Base-by-base conservation (phyloP, 2,329 filamentous ascomycete species). In the Erysiphe neolycopersici region DNA sequence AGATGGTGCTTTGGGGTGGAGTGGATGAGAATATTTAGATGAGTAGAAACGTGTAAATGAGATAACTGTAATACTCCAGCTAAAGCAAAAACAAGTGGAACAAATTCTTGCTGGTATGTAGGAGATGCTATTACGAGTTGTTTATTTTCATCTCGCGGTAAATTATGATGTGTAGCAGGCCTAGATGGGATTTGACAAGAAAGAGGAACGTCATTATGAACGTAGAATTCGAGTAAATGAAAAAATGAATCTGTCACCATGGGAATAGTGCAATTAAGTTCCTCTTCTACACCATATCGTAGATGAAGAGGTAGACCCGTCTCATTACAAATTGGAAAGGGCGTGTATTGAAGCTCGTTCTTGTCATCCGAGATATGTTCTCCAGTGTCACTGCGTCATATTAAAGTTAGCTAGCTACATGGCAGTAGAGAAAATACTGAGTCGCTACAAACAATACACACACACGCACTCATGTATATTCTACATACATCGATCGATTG, bases 191-290 rank as follows among this genome's bases (percentile, higher is more conserved):
- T 72, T 43, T 89, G 85, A 61, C 89, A 98, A 44, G 83, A 76
- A 42, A 95, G 68, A 10, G 89, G 89, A 16, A 84, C 85, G 61
- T 98, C 89, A 64, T 79, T 84, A 67, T 95, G 89, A 59, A 95
- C 77, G 68, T 95, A 95, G 68, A 94, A 95, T 63, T 95, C 81
- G 63, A 87, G 76, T 43, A 87, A 70, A 61, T 89, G 81, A 66
- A 83, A 89, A 66, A 85, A 78, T 36, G 78, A 71, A 58, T 87
- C 81, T 53, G 70, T 68, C 53, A 87, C 67, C 61, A 80, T 69
- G 56, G 77, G 65, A 53, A 89, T 75, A 44, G 81, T 89, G 65
- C 81, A 89, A 63, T 87, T 87, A 52, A 82, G 62, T 58, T 92
- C 84, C 45, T 54, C 54, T 57, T 87, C 81, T 51, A 79, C 62